These are phyloP conservation scores for Albophoma yamanashiensis DNA, from an alignment of 2,329 filamentous ascomycete genomes.

Conservation along the genomic window DNA sequence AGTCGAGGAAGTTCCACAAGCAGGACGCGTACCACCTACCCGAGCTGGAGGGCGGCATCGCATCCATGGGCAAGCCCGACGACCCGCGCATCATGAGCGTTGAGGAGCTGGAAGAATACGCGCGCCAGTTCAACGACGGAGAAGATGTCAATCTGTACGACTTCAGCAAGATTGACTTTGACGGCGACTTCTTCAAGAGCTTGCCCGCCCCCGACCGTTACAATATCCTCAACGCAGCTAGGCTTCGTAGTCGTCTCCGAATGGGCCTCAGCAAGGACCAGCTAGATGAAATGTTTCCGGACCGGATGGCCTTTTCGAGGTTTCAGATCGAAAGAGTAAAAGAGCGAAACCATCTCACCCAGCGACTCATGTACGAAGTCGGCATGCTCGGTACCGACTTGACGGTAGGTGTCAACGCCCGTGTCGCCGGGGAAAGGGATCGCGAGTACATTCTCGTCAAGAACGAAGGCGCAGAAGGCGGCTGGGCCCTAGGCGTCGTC, in stretches of 20 bases:
- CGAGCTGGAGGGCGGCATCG: constrained; percentile 67
- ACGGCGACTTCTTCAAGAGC: constrained; percentile 89
- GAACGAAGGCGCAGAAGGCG: constrained; percentile 88
- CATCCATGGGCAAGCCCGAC: constrained; percentile 78
- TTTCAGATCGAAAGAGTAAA: constrained; percentile 94
- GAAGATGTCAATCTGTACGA: constrained; percentile 90
- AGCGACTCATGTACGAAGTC: constrained; percentile 87
- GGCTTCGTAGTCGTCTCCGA: constrained; percentile 74
- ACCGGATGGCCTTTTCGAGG: constrained; percentile 91
- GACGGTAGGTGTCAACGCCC: constrained; percentile 52
- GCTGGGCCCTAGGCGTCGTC: constrained; percentile 92
- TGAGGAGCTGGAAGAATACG: constrained; percentile 89
- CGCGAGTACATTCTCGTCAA: constrained; percentile 94
- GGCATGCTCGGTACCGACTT: constrained; percentile 74
- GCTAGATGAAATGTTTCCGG: constrained; percentile 90
- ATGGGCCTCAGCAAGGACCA: constrained; percentile 98
- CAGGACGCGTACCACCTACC: constrained; percentile 94
- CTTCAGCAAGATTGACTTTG: constrained; percentile 97
- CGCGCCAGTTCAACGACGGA: constrained; percentile 80
- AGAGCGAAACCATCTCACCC: constrained; percentile 89
- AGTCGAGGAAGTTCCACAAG: constrained; percentile 72
- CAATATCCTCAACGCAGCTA: constrained; percentile 92
- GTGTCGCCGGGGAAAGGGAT: constrained; percentile 76
- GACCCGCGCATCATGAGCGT: constrained; percentile 95
- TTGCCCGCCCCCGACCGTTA: constrained; percentile 85